Percentiles rank a stretch among this genome's conserved stretches.
Evolutionary conservation across 2,329 filamentous ascomycete species (phyloP).

Genomic region (Verticillium isaacii): DNA sequence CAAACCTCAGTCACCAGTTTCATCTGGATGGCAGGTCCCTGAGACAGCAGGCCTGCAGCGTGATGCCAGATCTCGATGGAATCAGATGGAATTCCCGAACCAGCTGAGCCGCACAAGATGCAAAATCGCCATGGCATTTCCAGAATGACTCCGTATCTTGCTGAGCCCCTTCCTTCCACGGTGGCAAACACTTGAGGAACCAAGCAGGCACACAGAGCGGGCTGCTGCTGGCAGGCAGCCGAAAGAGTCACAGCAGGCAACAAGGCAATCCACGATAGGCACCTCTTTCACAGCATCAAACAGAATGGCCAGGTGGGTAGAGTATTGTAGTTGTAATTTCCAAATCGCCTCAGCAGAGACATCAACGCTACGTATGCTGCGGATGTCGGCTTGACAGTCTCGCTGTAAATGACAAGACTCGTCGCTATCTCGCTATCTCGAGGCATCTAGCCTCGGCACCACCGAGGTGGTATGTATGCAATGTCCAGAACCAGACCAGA

Average conservation of each 20-base stretch:
- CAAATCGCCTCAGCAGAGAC: background rate
- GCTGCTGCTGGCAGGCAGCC: background rate
- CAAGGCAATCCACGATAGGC: background rate
- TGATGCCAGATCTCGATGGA: constrained; percentile 2
- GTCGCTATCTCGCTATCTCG: background rate
- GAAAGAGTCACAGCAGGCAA: background rate
- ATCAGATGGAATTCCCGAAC: background rate
- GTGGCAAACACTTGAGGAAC: background rate
- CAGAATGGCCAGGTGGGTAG: background rate
- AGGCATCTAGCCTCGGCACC: background rate
- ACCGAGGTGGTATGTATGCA: background rate
- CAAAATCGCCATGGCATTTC: background rate
- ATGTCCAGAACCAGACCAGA: background rate
- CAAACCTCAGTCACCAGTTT: background rate
- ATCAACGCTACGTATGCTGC: background rate
- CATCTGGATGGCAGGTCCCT: background rate
- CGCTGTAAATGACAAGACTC: background rate
- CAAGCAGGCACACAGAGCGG: background rate
- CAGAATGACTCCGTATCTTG: background rate
- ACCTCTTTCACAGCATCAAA: background rate
- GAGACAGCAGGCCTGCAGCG: background rate
- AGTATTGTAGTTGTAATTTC: background rate
- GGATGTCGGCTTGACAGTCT: background rate
- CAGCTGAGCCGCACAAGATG: background rate
- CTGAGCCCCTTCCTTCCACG: background rate